These are phyloP conservation scores for Spergularia azorica DNA, from an alignment of 179 eudicot genomes.

Conservation along the genomic window DNA sequence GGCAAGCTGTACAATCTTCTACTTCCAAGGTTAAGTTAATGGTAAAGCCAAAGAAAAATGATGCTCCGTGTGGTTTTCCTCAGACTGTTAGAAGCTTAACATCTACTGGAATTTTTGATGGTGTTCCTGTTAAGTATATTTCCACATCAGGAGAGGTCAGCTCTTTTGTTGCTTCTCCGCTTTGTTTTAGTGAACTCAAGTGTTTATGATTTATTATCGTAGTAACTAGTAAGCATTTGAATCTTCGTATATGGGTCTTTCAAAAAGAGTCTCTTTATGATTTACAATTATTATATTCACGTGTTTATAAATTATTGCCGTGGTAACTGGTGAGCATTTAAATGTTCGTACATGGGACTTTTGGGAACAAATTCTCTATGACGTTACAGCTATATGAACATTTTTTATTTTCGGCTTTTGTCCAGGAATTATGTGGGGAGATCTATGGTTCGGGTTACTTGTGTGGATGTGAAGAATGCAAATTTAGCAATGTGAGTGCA, in stretches of 20 bases:
- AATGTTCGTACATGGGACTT: no score
- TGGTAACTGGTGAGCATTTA: no score
- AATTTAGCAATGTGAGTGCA: slow-evolving; percentile 1
- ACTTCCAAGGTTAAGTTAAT: neutral
- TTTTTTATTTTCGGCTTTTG: neutral
- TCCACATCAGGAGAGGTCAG: slow-evolving; percentile 2
- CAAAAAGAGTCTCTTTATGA: no score
- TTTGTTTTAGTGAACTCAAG: no score
- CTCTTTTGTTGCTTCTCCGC: neutral
- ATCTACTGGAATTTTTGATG: slow-evolving; percentile 16
- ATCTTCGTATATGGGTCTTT: neutral
- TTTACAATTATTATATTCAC: no score
- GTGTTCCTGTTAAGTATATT: slow-evolving; percentile 12
- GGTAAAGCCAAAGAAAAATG: neutral
- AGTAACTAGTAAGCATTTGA: neutral
- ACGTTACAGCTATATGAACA: no score
- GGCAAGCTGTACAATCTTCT: slow-evolving; percentile 13
- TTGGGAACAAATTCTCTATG: no score
- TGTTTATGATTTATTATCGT: no score
- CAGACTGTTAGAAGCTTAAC: slow-evolving; percentile 11
- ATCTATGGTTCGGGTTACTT: slow-evolving; percentile 6
- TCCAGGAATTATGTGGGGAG: neutral
- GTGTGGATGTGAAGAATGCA: slow-evolving; percentile 16
- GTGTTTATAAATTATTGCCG: no score
- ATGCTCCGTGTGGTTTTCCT: neutral